Base-by-base conservation (phyloP, 1,139 yeast species). In the Debaryomyces coudertii region DNA sequence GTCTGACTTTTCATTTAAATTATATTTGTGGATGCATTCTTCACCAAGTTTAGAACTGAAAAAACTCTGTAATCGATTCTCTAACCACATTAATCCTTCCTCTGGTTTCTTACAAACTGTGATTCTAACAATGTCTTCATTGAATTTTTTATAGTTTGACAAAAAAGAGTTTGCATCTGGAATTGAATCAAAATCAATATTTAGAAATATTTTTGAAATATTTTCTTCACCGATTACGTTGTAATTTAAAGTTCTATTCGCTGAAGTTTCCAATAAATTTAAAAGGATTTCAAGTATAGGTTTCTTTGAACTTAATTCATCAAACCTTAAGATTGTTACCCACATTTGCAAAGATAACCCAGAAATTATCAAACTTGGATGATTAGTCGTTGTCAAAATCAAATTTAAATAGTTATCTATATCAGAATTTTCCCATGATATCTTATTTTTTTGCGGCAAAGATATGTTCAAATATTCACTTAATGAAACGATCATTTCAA, bases 271-370 rank as follows among this genome's bases (percentile, higher is more conserved):
- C 44, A 95, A 70, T 36, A 95, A 69, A 33, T 82, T 83, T 24
- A 92, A 84, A 48, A 88, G 68, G 7, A 86, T 67, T 11, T 69
- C 68, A 42, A 76, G 72, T 44, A 80, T 73, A 36, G 82, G 80
- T 30, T 62, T 66, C 47, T 72, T 75, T 20, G 79, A 71, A 50
- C 82, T 73, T 42, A 88, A 73, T 48, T 86, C 92, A 55, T 90
- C 97, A 47, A 84, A 82, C 56, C 99, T 77, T 43, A 93, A 69
- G 52, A 93, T 83, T 1, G 95, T 83, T 47, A 96, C 92, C 99
- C 99, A 95, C 72, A 93, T 87, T 61, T 92, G 97, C 47, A 93
- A 69, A 0, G 97, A 88, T 30, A 92, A 76, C 0, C 97, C 97
- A 44, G 96, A 87, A 3, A 93, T 84, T n/a, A 93, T 87, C 48